phyloP scores from a whole-genome alignment of 1,139 yeast genomes.

The Scheffersomyces quercinus region DNA sequence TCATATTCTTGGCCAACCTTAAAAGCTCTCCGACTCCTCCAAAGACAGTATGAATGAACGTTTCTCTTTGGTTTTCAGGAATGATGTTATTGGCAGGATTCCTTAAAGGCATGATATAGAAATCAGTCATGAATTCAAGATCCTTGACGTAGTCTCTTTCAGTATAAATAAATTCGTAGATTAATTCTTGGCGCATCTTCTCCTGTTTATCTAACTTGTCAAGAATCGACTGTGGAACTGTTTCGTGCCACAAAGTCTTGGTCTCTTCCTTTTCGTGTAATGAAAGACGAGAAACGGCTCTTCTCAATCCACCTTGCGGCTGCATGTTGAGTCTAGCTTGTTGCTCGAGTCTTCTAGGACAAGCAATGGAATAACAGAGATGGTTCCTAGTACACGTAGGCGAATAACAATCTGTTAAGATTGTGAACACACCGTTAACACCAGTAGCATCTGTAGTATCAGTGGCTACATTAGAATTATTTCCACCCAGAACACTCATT shows the following conservation, averaged over 20 bases:
- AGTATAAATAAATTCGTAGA: slow-evolving; percentile 90
- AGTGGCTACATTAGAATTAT: slow-evolving; percentile 9
- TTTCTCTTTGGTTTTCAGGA: slow-evolving; percentile 85
- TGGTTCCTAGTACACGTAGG: slow-evolving; percentile 92
- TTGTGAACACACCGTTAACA: slow-evolving; percentile 90
- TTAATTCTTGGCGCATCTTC: slow-evolving; percentile 91
- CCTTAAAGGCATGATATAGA: slow-evolving; percentile 88
- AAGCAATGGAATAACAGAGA: slow-evolving; percentile 93
- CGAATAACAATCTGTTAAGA: slow-evolving; percentile 91
- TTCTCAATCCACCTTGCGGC: slow-evolving; percentile 81
- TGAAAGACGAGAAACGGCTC: slow-evolving; percentile 81
- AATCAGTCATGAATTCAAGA: slow-evolving; percentile 88
- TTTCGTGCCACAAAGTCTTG: slow-evolving; percentile 91
- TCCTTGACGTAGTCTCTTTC: slow-evolving; percentile 96
- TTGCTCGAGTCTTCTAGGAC: slow-evolving; percentile 94
- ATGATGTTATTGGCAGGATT: slow-evolving; percentile 75
- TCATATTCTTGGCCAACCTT: slow-evolving; percentile 76
- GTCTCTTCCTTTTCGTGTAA: slow-evolving; percentile 77
- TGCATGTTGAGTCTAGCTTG: slow-evolving; percentile 90
- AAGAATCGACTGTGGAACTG: slow-evolving; percentile 80
- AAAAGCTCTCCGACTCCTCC: slow-evolving; percentile 88
- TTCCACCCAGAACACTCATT: slow-evolving; percentile 4
- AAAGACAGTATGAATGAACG: slow-evolving; percentile 88
- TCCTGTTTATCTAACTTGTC: slow-evolving; percentile 82
- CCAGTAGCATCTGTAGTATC: slow-evolving; percentile 25